A percentile compares a stretch with the other conserved stretches of the same genome.
Conservation (phyloP, 345 rosid genomes). For the Excoecaria cochinchinensis region DNA sequence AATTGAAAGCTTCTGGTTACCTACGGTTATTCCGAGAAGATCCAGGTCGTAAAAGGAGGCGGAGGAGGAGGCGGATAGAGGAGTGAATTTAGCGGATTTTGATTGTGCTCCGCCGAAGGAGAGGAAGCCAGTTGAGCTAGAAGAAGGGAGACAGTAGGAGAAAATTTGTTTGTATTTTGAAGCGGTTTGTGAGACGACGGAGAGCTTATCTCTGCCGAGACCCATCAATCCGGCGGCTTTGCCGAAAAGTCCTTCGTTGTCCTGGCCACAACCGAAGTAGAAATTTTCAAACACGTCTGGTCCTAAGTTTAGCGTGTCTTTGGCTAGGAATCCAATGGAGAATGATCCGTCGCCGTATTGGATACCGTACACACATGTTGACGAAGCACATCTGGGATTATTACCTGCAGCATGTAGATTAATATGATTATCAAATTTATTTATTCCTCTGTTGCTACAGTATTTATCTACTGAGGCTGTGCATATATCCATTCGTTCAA, state of each 20-base stretch:
- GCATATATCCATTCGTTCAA: too few species aligned
- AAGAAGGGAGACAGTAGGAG: conserved; percentile 79
- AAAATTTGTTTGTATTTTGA: conserved; percentile 55
- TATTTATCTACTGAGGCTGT: too few species aligned
- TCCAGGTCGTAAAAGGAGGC: conserved; percentile 57
- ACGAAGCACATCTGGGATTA: conserved; percentile 41
- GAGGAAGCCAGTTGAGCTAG: conserved; percentile 66
- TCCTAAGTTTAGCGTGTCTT: conserved; percentile 55
- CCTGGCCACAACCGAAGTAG: conserved; percentile 74
- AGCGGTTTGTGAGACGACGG: conserved; percentile 66
- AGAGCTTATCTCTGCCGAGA: conserved; percentile 65
- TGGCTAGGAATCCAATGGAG: conserved; percentile 59
- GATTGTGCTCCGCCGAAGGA: conserved; percentile 41
- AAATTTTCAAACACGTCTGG: conserved; percentile 43
- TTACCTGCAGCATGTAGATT: conserved; percentile 39
- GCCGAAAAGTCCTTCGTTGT: conserved; percentile 65
- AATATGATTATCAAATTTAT: too few species aligned
- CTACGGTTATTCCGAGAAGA: conserved; percentile 53
- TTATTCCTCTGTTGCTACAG: too few species aligned
- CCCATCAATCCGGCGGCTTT: conserved; percentile 74
- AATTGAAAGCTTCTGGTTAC: conserved; percentile 43
- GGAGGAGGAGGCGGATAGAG: conserved; percentile 37
- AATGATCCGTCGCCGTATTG: conserved; percentile 72
- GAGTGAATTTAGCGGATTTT: conserved; percentile 50
- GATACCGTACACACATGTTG: conserved; percentile 67